Percentiles rank a stretch among this genome's conserved stretches.
phyloP scores from a whole-genome alignment of 345 rosid genomes.

The Arabidopsis suecica region DNA sequence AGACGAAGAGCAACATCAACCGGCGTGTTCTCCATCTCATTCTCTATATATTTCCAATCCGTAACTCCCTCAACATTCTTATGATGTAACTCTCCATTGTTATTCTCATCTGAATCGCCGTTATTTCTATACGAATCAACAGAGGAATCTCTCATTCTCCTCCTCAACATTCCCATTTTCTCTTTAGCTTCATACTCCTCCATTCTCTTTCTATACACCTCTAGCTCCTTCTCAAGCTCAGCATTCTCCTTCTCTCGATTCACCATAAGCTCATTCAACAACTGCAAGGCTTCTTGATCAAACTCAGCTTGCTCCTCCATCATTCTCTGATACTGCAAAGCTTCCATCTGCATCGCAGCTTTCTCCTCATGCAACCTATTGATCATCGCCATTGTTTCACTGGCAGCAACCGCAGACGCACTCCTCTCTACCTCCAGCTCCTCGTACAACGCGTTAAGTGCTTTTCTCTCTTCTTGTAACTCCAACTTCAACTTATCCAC shows the following conservation, averaged over 20 bases:
- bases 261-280: constrained; percentile 79
- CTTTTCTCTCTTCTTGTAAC: constrained; percentile 69
- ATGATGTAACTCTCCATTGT: constrained; percentile 52
- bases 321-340: constrained; percentile 96
- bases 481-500: constrained; percentile 70
- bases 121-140: constrained; percentile 59
- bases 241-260: constrained; percentile 85
- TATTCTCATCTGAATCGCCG: constrained; percentile 59
- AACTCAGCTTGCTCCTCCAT: constrained; percentile 98
- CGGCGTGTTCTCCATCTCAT: constrained; percentile 61
- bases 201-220: constrained; percentile 61
- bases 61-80: constrained; percentile 42
- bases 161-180: constrained; percentile 55
- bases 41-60: constrained; percentile 36
- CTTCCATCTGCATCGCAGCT: constrained; percentile 99
- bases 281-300: constrained; percentile 96
- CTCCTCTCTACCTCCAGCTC: constrained; percentile 97
- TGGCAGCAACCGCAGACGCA: constrained; percentile 90
- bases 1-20: constrained; percentile 69
- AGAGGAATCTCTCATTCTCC: constrained; percentile 64
- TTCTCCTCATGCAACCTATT: constrained; percentile 97
- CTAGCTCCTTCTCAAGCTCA: constrained; percentile 80
- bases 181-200: constrained; percentile 78
- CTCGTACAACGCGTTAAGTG: constrained; percentile 64
- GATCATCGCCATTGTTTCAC: constrained; percentile 99